Conservation (phyloP, 2,329 filamentous ascomycete species). For the Fusarium beomiforme region DNA sequence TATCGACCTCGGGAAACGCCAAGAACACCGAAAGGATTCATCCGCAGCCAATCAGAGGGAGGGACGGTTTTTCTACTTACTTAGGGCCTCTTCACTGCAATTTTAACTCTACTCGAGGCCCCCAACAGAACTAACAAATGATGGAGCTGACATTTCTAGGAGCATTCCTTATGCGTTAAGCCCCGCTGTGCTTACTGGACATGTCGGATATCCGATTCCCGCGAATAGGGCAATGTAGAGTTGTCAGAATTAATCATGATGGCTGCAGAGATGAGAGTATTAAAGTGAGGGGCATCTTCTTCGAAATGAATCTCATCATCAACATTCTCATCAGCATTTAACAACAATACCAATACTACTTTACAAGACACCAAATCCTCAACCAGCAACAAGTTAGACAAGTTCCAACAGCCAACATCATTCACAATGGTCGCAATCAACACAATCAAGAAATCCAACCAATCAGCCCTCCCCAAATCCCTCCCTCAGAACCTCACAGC, state of each 20-base stretch:
- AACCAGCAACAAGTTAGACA: no score
- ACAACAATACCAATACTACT: background rate
- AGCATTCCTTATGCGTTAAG: background rate
- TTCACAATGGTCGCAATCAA: slow-evolving; percentile 22
- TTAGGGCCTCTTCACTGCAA: no score
- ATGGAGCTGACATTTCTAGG: background rate
- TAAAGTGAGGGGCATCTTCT: background rate
- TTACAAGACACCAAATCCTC: no score
- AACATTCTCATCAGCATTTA: background rate
- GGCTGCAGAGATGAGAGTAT: background rate
- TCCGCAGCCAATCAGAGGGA: background rate
- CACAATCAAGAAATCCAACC: slow-evolving; percentile 23
- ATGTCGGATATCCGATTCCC: slow-evolving; percentile 12
- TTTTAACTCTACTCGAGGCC: no score
- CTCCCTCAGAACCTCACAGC: slow-evolving; percentile 13
- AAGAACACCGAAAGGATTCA: background rate
- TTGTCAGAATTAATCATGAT: background rate
- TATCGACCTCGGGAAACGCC: background rate
- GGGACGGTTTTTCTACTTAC: no score
- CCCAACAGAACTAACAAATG: no score
- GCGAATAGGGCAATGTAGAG: background rate
- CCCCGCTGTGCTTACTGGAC: background rate
- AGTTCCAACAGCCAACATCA: no score
- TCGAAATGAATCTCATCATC: background rate
- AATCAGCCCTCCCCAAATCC: background rate